Percentiles rank a stretch among this genome's conserved stretches.
phyloP scores from a whole-genome alignment of 768 basidiomycete species.

The Flagelloscypha sp. region DNA sequence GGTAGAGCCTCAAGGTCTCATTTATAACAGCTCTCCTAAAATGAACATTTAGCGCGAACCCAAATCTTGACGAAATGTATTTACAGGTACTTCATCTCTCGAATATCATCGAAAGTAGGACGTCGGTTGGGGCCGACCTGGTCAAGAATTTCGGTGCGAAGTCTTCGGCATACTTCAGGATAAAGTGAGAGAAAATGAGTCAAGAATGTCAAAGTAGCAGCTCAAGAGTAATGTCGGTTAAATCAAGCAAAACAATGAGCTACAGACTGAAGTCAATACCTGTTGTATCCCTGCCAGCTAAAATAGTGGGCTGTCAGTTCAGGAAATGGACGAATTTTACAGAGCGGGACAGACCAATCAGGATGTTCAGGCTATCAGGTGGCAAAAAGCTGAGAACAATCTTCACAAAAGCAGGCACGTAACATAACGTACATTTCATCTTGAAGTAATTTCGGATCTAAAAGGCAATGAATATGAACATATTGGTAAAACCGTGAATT shows the following conservation, averaged over 20 bases:
- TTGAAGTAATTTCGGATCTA: constrained; percentile 38
- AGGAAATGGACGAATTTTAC: no score
- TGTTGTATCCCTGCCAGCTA: constrained; percentile 50
- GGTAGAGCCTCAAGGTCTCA: constrained; percentile 52
- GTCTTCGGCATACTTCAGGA: constrained; percentile 33
- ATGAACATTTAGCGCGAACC: no score
- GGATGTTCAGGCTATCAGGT: constrained; percentile 41
- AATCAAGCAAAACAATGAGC: no score
- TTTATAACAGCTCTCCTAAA: constrained; percentile 64
- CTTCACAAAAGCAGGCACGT: not conserved
- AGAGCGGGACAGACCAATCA: constrained; percentile 26
- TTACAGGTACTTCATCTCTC: constrained; percentile 20
- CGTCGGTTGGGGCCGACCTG: constrained; percentile 33
- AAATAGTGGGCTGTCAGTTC: not conserved
- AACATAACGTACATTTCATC: constrained; percentile 33
- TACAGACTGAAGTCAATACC: no score
- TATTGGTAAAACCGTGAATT: not conserved
- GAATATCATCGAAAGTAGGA: constrained; percentile 25
- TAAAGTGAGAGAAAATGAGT: constrained; percentile 48
- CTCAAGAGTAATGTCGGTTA: constrained; percentile 26
- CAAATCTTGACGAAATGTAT: constrained; percentile 22
- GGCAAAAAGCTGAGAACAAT: not conserved
- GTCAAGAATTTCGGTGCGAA: constrained; percentile 44
- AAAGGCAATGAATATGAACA: not conserved
- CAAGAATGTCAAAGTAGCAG: constrained; percentile 43